Base-by-base conservation (phyloP, 352 stramenopile genomes). In the Pythium apleroticum region DNA sequence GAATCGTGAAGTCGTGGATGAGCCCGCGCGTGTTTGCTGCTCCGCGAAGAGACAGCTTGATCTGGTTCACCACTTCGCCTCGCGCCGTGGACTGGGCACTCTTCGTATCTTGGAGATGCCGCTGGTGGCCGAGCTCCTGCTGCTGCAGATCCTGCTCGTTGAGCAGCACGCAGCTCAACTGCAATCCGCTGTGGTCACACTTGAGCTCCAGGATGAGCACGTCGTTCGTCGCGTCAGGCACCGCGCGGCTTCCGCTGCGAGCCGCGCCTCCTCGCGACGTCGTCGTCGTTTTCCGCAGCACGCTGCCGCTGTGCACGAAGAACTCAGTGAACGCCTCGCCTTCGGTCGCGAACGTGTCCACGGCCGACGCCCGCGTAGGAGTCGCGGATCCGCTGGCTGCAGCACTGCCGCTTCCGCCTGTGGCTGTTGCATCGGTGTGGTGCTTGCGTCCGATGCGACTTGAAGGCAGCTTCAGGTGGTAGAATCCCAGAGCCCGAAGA, bases 1-100 rank as follows among this genome's bases (percentile, higher is more conserved):
- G 77, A 46, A 91, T 81, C 5, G 81, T 91, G 62, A 91, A 93
- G 19, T 81, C 75, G 37, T 93, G 88, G 37, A 93, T 87, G 24
- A 91, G 66, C 17, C 73, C 64, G 35, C 80, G 67, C 3, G 80
- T 91, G 63, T 89, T 73, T 28, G 91, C 52, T 25, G 81, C 71
- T 5, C 67, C 66, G 17, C 77, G 74, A 41, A 93, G 60, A 72
- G 80, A 88, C 52, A 64, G 60, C 24, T 71, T 68, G 6, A 90
- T 74, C n/a, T 66, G 63, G n/a, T 71, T 72, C n/a, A 93, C 65
- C 41, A 80, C 69, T 24, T 68, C 56, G 33, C 82, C 82, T 2
- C 73, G 74, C 25, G 69, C 66, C 10, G 43, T 0, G 22, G 66
- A 58, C 1, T 52, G 37, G 0, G 37, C 35, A 15, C 4, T 25